Percentiles rank a stretch among this genome's conserved stretches.
These are phyloP conservation scores for Verticillium klebahnii DNA, from an alignment of 2,329 filamentous ascomycete genomes.

Conservation along the genomic window DNA sequence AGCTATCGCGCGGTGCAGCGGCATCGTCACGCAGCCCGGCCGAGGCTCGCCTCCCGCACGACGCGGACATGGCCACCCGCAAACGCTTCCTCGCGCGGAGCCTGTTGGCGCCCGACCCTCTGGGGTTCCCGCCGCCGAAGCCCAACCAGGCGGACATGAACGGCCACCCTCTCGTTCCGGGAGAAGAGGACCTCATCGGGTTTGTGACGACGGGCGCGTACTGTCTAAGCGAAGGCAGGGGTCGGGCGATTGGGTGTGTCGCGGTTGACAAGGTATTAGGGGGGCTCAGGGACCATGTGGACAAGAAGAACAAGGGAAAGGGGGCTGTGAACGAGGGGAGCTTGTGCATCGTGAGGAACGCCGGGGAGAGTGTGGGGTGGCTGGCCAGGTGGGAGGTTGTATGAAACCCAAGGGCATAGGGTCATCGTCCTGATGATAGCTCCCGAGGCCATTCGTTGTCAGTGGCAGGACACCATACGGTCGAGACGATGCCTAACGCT, in stretches of 20 bases:
- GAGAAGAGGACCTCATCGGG: conserved; percentile 72
- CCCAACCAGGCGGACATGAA: conserved; percentile 33
- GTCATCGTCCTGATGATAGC: background rate
- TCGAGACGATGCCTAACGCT: too few species aligned
- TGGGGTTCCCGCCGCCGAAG: conserved; percentile 29
- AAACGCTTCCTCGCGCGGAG: conserved; percentile 42
- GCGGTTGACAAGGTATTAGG: conserved; percentile 53
- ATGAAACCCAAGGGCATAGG: conserved; percentile 20
- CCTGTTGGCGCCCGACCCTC: conserved; percentile 32
- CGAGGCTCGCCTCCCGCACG: conserved; percentile 13
- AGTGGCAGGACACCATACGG: too few species aligned
- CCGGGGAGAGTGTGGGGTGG: conserved; percentile 74
- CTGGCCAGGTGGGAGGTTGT: conserved; percentile 73
- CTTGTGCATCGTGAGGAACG: conserved; percentile 76
- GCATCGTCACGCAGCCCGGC: conserved; percentile 9
- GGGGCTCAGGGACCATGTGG: conserved; percentile 20
- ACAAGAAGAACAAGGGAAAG: conserved; percentile 14
- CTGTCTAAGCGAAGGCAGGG: conserved; percentile 70
- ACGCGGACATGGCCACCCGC: conserved; percentile 29
- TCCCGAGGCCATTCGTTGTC: too few species aligned
- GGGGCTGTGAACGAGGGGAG: conserved; percentile 36
- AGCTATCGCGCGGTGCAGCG: conserved; percentile 27
- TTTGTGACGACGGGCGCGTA: conserved; percentile 88
- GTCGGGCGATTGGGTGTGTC: conserved; percentile 70
- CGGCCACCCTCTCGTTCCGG: conserved; percentile 65